Evolutionary conservation across 768 basidiomycete species (phyloP), one percentile per base, ranked within the genome.

Genomic region (Tylopilus intermedius): DNA sequence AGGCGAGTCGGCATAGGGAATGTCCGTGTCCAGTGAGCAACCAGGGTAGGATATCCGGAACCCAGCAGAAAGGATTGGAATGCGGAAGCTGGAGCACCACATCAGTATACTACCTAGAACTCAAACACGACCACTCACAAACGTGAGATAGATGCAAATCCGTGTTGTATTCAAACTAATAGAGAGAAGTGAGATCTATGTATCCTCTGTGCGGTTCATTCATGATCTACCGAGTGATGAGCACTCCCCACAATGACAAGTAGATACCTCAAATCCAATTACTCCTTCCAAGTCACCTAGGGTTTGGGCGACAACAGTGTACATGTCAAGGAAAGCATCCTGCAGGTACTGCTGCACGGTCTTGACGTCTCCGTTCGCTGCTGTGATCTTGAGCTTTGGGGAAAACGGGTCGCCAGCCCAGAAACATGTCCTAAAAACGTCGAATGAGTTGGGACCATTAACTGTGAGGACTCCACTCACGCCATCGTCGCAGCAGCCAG

Each of bases 161-260:
- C 2, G 93, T 94, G 55, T 93, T 96, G 67, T 96, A 96, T 69
- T 97, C 86, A 71, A 91, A 97, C 9, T 76, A 74, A 59, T 96
- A 85, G 42, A 96, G 74, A 1, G 91, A 90, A 24, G 79, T 77
- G 5, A 96, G 73, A 49, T 86, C 80, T 54, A 95, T 84, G 67
- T 95, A 98, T 39, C 95, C 96, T 62, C 86, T 77, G 71, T 99
- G 94, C 0, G 94, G 94, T 69, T 96, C 94, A 59, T 97, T 96
- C 79, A 95, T 84, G 67, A 93, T 80, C 91, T 94, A 57, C 14
- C 26, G 10, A 37, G 37, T 5, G 8, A 29, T 66, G 30, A 61
- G 53, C 37, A 50, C 26, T 5, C 26, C 21, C 5, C 5, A 11
- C 5, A 51, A 18, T 37, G 21, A 27, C 8, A 24, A 10, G 22